Conservation (phyloP, 2,329 filamentous ascomycete species). For the Zopfia rhizophila region DNA sequence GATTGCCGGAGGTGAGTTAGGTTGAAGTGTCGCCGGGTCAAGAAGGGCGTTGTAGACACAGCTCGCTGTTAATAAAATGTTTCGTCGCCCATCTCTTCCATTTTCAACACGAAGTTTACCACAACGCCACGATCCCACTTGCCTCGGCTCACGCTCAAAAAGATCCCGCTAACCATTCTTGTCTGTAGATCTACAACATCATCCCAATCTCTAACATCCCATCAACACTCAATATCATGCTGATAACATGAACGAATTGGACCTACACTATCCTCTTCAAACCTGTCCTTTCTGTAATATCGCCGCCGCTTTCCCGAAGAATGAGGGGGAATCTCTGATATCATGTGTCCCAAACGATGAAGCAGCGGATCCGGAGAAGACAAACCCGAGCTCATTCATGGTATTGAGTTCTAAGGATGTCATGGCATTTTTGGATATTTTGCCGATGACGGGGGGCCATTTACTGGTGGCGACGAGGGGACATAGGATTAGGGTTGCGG, state of each 20-base stretch:
- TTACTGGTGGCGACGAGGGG: conserved; percentile 80
- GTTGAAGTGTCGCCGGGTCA: too few relatives aligned
- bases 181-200: too few relatives aligned
- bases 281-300: conserved; percentile 70
- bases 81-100: too few relatives aligned
- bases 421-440: conserved; percentile 91
- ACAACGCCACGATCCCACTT: too few relatives aligned
- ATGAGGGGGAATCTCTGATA: conserved; percentile 16
- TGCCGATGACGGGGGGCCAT: conserved; percentile 86
- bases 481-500: conserved; percentile 81
- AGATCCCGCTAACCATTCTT: too few relatives aligned
- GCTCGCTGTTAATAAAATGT: too few relatives aligned
- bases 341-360: conserved; percentile 38
- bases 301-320: conserved; percentile 59
- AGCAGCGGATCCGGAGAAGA: conserved; percentile 37
- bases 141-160: too few relatives aligned
- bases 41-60: too few relatives aligned
- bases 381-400: conserved; percentile 62
- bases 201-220: too few relatives aligned
- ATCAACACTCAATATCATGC: too few relatives aligned
- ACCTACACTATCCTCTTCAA: conserved; percentile 53
- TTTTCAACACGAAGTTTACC: too few relatives aligned
- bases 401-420: conserved; percentile 81
- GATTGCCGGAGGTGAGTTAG: too few relatives aligned
- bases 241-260: conserved; percentile 28